phyloP scores from a whole-genome alignment of 2,329 filamentous ascomycete species.

The Hymenotorrendiella dingleyae region DNA sequence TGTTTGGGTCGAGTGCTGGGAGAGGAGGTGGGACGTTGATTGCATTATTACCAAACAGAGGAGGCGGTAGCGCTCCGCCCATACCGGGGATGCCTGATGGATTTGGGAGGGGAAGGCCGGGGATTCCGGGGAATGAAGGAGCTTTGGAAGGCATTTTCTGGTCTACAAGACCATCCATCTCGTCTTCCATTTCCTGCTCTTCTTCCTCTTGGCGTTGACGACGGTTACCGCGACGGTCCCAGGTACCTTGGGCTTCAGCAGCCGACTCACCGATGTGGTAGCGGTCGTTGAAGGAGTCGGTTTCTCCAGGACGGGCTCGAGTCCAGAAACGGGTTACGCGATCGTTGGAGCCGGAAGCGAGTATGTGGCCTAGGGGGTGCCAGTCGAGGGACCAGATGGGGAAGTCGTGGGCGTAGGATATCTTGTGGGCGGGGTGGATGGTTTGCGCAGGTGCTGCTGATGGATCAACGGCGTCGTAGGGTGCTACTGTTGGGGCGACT shows the following conservation, averaged over 20 bases:
- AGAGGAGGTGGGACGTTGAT: slow-evolving; percentile 35
- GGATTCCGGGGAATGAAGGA: slow-evolving; percentile 53
- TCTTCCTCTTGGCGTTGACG: slow-evolving; percentile 84
- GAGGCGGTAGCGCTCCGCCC: slow-evolving; percentile 33
- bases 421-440: slow-evolving; percentile 84
- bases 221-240: slow-evolving; percentile 72
- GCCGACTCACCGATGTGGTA: slow-evolving; percentile 94
- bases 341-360: slow-evolving; percentile 94
- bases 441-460: slow-evolving; percentile 75
- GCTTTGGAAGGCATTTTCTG: slow-evolving; percentile 70
- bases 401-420: slow-evolving; percentile 86
- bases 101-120: slow-evolving; percentile 30
- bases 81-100: slow-evolving; percentile 47
- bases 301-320: slow-evolving; percentile 79
- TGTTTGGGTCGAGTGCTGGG: slow-evolving; percentile 51
- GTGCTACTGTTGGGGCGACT: slow-evolving; percentile 64
- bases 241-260: slow-evolving; percentile 91
- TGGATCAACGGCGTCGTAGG: slow-evolving; percentile 80
- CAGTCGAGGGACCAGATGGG: slow-evolving; percentile 97
- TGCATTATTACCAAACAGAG: slow-evolving; percentile 41
- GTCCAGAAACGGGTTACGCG: slow-evolving; percentile 97
- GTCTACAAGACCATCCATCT: slow-evolving; percentile 86
- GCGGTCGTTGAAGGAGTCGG: slow-evolving; percentile 78
- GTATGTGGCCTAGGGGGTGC: slow-evolving; percentile 92
- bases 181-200: slow-evolving; percentile 88